Percentiles rank a stretch among this genome's conserved stretches.
These are phyloP conservation scores for Gloeopeniophorella convolvens DNA, from an alignment of 768 basidiomycete species.

Conservation along the genomic window DNA sequence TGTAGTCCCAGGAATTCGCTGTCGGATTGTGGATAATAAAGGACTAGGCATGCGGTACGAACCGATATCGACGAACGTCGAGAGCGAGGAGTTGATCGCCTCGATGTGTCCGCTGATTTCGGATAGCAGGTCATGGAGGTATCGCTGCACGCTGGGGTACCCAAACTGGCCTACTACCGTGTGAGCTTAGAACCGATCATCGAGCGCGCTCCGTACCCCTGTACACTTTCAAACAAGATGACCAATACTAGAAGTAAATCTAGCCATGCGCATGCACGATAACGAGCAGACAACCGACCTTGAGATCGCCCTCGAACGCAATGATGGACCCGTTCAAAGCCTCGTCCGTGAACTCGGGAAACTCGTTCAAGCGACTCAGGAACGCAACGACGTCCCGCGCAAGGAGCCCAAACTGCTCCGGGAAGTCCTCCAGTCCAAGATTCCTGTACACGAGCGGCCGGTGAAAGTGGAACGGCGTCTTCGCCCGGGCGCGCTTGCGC, in stretches of 20 bases:
- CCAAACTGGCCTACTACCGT: slow-evolving; percentile 53
- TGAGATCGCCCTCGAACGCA: slow-evolving; percentile 64
- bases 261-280: slow-evolving; percentile 2
- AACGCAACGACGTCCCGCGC: slow-evolving; percentile 65
- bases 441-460: slow-evolving; percentile 49
- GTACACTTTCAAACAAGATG: slow-evolving; percentile 63
- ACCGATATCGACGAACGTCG: slow-evolving; percentile 74
- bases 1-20: slow-evolving; percentile 21
- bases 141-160: slow-evolving; percentile 64
- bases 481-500: slow-evolving; percentile 30
- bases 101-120: slow-evolving; percentile 74
- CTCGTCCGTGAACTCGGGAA: slow-evolving; percentile 73
- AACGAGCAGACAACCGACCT: slow-evolving; percentile 33
- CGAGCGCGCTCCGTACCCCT: slow-evolving; percentile 35
- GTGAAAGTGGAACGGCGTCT: slow-evolving; percentile 39
- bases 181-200: neutral
- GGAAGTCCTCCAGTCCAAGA: slow-evolving; percentile 60
- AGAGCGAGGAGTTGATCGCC: slow-evolving; percentile 55
- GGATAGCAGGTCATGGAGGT: slow-evolving; percentile 65
- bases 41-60: slow-evolving; percentile 22
- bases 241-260: slow-evolving; percentile 51
- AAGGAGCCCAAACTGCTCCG: slow-evolving; percentile 53
- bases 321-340: slow-evolving; percentile 60
- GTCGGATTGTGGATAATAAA: neutral
- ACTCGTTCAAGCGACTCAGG: slow-evolving; percentile 65